phyloP scores from a whole-genome alignment of 169 alveolate genomes.

The Plasmodium fragile region DNA sequence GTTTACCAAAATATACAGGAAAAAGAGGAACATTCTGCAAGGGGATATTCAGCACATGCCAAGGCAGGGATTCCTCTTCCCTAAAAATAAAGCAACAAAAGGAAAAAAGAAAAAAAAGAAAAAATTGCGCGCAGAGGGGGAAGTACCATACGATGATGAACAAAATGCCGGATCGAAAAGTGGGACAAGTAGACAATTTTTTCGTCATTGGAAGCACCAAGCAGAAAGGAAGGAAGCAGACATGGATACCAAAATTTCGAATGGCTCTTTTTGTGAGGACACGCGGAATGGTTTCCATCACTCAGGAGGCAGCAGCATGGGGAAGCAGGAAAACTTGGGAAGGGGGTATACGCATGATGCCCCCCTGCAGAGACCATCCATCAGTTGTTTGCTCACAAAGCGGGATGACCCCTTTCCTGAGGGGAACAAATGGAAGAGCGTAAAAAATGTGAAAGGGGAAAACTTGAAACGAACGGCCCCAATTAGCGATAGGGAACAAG shows the following conservation, averaged over 20 bases:
- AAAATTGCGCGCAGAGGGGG: not conserved
- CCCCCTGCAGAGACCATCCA: not conserved
- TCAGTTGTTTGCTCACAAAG: not conserved
- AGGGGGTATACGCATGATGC: not conserved
- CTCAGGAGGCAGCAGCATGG: not conserved
- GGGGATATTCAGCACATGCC: not conserved
- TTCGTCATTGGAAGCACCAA: slow-evolving; percentile 3
- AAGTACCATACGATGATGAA: not conserved
- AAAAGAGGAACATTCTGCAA: slow-evolving; percentile 28
- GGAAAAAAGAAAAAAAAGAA: slow-evolving; percentile 7
- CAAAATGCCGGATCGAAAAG: not conserved
- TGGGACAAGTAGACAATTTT: not conserved
- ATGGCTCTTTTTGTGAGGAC: not conserved
- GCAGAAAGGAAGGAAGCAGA: slow-evolving; percentile 14
- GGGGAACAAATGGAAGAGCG: not conserved
- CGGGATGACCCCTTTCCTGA: not conserved
- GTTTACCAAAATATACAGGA: slow-evolving; percentile 64
- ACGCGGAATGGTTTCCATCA: not conserved
- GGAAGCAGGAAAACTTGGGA: not conserved
- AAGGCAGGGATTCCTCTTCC: not conserved
- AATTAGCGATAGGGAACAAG: not conserved
- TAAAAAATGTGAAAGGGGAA: not conserved
- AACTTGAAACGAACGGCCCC: not conserved
- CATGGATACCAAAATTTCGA: not conserved
- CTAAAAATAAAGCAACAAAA: not conserved